These are phyloP conservation scores for Citrus hindsii DNA, from an alignment of 345 rosid genomes.

Conservation along the genomic window DNA sequence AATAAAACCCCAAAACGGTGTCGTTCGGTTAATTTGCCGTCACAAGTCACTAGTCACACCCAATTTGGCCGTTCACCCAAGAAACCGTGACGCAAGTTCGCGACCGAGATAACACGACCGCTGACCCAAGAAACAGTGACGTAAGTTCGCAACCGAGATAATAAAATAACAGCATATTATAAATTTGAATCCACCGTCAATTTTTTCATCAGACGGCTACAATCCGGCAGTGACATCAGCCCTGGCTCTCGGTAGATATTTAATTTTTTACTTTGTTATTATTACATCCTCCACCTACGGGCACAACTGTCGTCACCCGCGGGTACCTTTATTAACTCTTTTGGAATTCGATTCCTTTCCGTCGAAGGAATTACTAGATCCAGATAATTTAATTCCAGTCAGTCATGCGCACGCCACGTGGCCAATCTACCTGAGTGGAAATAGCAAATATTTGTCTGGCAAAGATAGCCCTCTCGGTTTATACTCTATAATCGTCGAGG, in stretches of 20 bases:
- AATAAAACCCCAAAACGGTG: too few relatives aligned
- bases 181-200: background rate
- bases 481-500: background rate
- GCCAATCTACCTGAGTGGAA: background rate
- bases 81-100: background rate
- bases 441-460: background rate
- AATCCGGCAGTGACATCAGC: background rate
- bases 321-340: background rate
- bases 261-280: background rate
- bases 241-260: background rate
- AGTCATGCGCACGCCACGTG: background rate
- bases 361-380: background rate
- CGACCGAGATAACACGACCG: background rate
- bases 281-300: background rate
- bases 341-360: background rate
- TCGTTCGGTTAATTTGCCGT: too few relatives aligned
- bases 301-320: background rate
- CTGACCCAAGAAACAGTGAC: background rate
- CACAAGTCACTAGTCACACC: too few relatives aligned
- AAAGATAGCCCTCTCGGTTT: background rate
- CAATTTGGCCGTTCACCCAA: background rate
- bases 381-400: background rate
- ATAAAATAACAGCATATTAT: background rate
- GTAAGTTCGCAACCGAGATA: too few relatives aligned
- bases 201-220: background rate